Base-by-base conservation (phyloP, 352 stramenopile species). In the Globisporangium canariense region DNA sequence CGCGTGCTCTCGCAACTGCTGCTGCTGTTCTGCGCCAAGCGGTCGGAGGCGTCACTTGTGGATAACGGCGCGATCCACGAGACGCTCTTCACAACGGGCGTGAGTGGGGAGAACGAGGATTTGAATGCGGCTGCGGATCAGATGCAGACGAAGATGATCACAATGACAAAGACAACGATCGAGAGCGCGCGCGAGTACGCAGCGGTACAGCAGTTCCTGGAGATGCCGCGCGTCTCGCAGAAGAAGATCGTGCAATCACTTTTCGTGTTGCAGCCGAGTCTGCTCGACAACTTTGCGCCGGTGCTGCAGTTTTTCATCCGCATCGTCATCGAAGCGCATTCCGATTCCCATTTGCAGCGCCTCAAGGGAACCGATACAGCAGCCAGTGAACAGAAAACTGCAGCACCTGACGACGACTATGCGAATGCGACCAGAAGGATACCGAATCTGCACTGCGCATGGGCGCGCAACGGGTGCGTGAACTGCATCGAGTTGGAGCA, bases 221-320 rank as follows among this genome's bases (percentile, higher is more conserved):
- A 63, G 9, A 54, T 82, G 11, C 58, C 78, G 14, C 61, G 47
- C 25, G 56, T 66, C 16, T 81, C 76, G 34, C 76, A 89, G 65
- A 68, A 76, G 38, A 70, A 75, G 34, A 47, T 88, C n/a, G 68
- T 57, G 50, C 74, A 76, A 60, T 77, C 74, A 56, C 68, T 85
- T 9, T 82, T 85, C 43, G 74, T 76, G 30, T 62, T 78, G 7
- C 77, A 74, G 20, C 41, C 75, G 46, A 73, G 76, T 64, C 60
- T 81, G 18, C 53, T 89, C 11, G 55, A 66, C 18, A 58, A 76
- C 45, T 90, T 90, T 56, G 64, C 78, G 9, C 60, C 49, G 30
- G 71, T 92, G 18, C 64, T 92, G 28, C 76, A 89, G 69, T 88
- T 92, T 60, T 79, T 90, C 41, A 63, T 88, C 53, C 79, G 83